phyloP scores from a whole-genome alignment of 768 basidiomycete species.

The Xerocomellus dryophilus region DNA sequence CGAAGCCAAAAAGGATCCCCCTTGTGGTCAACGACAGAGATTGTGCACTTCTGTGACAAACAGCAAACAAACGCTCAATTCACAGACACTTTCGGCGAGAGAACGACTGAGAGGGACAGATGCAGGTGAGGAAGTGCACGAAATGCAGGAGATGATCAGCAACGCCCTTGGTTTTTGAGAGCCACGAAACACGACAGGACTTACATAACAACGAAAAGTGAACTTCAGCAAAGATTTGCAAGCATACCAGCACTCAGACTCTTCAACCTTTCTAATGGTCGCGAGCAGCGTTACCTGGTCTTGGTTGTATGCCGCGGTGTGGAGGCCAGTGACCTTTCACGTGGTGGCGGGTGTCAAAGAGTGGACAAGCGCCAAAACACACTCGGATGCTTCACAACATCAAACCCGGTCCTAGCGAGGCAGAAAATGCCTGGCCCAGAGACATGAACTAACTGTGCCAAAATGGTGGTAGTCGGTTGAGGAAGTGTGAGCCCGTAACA shows the following conservation, averaged over 20 bases:
- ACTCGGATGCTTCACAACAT: constrained; percentile 28
- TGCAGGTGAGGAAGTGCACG: constrained; percentile 20
- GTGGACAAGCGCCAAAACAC: constrained; percentile 26
- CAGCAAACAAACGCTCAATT: constrained; percentile 34
- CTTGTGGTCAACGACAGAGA: constrained; percentile 24
- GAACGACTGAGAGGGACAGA: constrained; percentile 20
- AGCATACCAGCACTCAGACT: constrained; percentile 33
- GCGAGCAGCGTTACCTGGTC: constrained; percentile 15
- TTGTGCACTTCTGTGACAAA: constrained; percentile 22
- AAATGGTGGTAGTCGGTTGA: constrained; percentile 23
- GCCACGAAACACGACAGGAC: constrained; percentile 28
- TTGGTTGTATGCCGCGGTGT: constrained; percentile 23
- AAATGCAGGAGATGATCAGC: constrained; percentile 22
- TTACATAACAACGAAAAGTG: constrained; percentile 34
- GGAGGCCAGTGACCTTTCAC: constrained; percentile 24
- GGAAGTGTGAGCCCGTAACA: constrained; percentile 19
- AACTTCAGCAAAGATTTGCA: constrained; percentile 25
- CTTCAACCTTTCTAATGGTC: constrained; percentile 23
- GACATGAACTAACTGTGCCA: constrained; percentile 21
- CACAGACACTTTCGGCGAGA: constrained; percentile 25
- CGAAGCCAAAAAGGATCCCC: constrained; percentile 27
- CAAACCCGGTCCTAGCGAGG: constrained; percentile 22
- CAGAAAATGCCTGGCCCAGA: constrained; percentile 11
- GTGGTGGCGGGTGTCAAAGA: constrained; percentile 32
- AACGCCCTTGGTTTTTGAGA: constrained; percentile 16